Evolutionary conservation across 192 early-diverging fungal genomes (phyloP), one percentile per base, ranked within the genome.

Genomic region (Umbelopsis isabellina): DNA sequence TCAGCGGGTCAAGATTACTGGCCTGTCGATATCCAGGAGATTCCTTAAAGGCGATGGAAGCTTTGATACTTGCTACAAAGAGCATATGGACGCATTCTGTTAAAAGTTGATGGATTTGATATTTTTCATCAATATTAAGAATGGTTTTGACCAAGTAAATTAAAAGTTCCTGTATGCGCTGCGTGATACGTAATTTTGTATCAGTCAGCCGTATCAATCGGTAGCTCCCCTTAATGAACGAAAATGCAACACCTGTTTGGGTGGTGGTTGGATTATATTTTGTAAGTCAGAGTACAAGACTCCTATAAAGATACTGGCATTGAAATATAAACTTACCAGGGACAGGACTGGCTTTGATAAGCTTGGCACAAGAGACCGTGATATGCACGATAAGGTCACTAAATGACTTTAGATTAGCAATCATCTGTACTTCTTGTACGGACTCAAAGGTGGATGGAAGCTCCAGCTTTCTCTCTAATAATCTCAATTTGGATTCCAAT

Each of bases 281-380:
- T 49, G 48, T 49, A 11, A 16, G 48, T 49, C 48, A 49, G 48
- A 12, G 20, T 0, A 49, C 2, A 49, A 13, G 9, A 20, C 48
- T 6, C 48, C 48, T 16, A 21, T 16, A 6, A 18, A 49, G 48
- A 16, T 16, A 49, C 20, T 16, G 20, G 4, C 30, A 33, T 27
- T 35, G 55, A 15, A 25, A 33, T 20, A 49, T 16, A 16, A 48
- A 21, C 45, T 65, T 68, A 79, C 78, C 74, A 13, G 86, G 86
- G 27, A 88, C 75, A 23, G 86, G 86, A 11, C 83, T 84, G 45
- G 83, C 83, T 67, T 88, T 88, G 12, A 88, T 67, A 10, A 80
- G 68, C 51, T 86, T 80, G 0, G 86, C 86, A 67, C 78, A 78
- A 12, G 75, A 65, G 33, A 88, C 80, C 0, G 79, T 76, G 0